Base-by-base conservation (phyloP, 805 yeast species). In the Brettanomyces naardenensis region DNA sequence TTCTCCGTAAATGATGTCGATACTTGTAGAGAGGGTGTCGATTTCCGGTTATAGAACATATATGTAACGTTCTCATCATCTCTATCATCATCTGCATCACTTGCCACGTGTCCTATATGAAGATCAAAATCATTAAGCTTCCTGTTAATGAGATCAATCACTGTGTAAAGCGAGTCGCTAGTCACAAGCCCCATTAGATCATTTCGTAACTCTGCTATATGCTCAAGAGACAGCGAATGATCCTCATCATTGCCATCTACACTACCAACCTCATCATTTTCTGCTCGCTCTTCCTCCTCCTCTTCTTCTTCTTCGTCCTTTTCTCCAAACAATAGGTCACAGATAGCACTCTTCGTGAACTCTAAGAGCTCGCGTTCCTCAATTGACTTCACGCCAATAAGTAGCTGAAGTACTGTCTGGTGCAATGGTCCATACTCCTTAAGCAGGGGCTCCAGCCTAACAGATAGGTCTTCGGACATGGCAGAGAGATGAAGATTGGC, bases 21-120 rank as follows among this genome's bases (percentile, higher is more conserved):
- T 33, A 56, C 28, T 28, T 52, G 53, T 18, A 69, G 62, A 3
- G 65, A 45, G 4, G 62, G 68, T 34, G 68, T 69, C 3, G 59
- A 49, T 14, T 51, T 45, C 7, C 63, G 57, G 47, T 73, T 73
- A 19, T 71, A 59, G 32, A 70, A 62, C 15, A 60, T 52, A 46
- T 65, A 33, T 36, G 71, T 23, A 49, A 41, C 7, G 54, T 43
- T 7, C 44, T 53, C 4, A 62, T 13, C 19, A n/a, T 37, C 31
- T 13, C 14, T 13, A 11, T 14, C 33, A 6, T n/a, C 20, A 10
- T 21, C 35, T 9, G n/a, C 15, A 28, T 36, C 36, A 23, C 38
- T 39, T 6, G 33, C 28, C 18, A 20, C 13, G 18, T 35, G 37
- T 1, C 18, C 26, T 15, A 22, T 31, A 19, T 17, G 30, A 13